Base-by-base conservation (phyloP, 2,329 filamentous ascomycete species). In the Rhexocercosporidium sp. region DNA sequence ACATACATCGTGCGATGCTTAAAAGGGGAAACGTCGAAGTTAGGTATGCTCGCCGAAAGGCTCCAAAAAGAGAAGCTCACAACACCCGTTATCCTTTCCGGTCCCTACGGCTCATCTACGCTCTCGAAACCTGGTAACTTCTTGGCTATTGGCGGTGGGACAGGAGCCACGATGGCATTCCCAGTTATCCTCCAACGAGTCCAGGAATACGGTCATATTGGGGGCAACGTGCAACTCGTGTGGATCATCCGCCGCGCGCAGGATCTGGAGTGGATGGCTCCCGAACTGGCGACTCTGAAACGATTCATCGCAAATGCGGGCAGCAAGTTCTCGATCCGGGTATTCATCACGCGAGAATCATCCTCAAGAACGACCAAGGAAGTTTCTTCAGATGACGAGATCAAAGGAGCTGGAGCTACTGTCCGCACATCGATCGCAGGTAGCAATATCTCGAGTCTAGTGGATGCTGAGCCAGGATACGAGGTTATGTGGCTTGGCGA, bases 1-100 rank as follows among this genome's bases (percentile, higher is more conserved):
- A 82, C 84, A 18, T 89, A 89, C 71, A 81, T 89, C 59, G 79
- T 90, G 67, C 81, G 87, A 4, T 86, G 85, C 4, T 86, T 86
- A 68, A 78, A 78, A 0, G 89, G 89, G 12, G 87, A 90, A 76
- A 91, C 88, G 0, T 57, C 61, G 1, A 66, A 67, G 2, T 62
- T 75, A 1, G 70, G 69, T 22, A 47, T 41, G 27, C 69, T 74
- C 3, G 66, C 64, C 0, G 82, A 79, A 67, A 84, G 84, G 70
- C n/a, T 39, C 11, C 8, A 53, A 49, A 27, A 53, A 37, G 46
- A 46, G 16, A 44, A 44, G 5, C 22, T 47, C 67, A 83, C 81
- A 0, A 87, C 87, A 0, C 81, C 86, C 0, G 82, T 91, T 1
- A 82, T 92, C 34, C 78, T 92, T 1, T 85, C 85, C 0, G 89